phyloP scores from a whole-genome alignment of 768 basidiomycete genomes.

The Mrakia blollopis region DNA sequence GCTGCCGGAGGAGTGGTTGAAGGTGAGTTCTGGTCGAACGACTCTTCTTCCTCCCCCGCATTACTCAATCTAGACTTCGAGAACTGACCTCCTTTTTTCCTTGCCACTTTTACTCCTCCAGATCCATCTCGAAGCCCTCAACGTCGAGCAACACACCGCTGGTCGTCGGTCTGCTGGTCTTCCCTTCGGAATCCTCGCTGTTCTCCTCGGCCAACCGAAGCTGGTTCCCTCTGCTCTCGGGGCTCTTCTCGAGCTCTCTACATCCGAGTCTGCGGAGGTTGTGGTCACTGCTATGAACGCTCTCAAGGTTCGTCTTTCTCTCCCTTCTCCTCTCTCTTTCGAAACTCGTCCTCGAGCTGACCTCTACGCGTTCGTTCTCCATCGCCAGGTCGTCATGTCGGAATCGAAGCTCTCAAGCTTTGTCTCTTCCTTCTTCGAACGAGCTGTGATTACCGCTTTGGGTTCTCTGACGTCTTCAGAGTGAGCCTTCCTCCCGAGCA shows the following conservation, averaged over 20 bases:
- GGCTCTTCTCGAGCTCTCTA: conserved; percentile 19
- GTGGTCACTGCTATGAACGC: conserved; percentile 27
- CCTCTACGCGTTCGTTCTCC: too few relatives aligned
- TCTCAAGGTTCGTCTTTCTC: conserved; percentile 14
- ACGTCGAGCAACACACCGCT: conserved; percentile 23
- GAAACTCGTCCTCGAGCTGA: neutral
- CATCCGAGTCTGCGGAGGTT: neutral
- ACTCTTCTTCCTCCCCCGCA: neutral
- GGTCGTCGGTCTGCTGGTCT: conserved; percentile 30
- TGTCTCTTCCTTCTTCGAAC: conserved; percentile 14
- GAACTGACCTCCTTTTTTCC: too few relatives aligned
- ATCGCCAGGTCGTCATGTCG: conserved; percentile 1
- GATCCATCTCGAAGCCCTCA: conserved; percentile 18
- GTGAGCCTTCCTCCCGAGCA: neutral
- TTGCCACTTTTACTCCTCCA: neutral
- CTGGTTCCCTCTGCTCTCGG: conserved; percentile 6
- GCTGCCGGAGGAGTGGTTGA: conserved; percentile 12
- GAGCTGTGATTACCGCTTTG: conserved; percentile 18
- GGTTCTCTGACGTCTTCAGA: conserved; percentile 18
- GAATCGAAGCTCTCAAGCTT: conserved; percentile 6
- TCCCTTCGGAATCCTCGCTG: conserved; percentile 24
- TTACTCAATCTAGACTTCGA: neutral
- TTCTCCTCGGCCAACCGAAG: conserved; percentile 16
- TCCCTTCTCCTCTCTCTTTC: too few relatives aligned
- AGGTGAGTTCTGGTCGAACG: conserved; percentile 1